A percentile compares a stretch with the other conserved stretches of the same genome.
Evolutionary conservation across 257 asterid genomes (phyloP).

Genomic region (Solanum infundibuliforme): DNA sequence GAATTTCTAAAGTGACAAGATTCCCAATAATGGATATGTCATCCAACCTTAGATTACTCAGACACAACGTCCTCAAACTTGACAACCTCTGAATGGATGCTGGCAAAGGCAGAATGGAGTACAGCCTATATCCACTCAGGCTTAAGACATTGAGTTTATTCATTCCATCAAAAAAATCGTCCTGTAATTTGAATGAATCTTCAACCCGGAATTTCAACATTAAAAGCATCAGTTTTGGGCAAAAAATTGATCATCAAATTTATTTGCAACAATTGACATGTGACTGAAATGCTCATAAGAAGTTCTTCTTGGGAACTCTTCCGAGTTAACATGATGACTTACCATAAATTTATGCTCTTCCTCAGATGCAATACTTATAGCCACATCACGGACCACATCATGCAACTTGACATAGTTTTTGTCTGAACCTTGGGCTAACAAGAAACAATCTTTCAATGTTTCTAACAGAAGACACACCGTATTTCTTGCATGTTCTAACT

Average conservation of each 20-base stretch:
- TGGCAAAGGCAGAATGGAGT: not conserved
- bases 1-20: not conserved
- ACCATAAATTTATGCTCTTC: not conserved
- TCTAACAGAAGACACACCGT: not conserved
- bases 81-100: not conserved
- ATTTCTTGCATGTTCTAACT: not conserved
- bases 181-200: not conserved
- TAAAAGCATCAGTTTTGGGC: not conserved
- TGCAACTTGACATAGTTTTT: not conserved
- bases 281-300: not conserved
- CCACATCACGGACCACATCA: constrained; percentile 7
- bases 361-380: not conserved
- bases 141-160: not conserved
- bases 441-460: not conserved
- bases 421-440: not conserved
- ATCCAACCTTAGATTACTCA: not conserved
- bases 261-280: not conserved
- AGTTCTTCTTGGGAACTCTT: not conserved
- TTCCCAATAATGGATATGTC: not conserved
- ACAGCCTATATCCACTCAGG: too few relatives aligned
- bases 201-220: not conserved
- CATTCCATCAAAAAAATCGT: not conserved
- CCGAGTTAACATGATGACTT: not conserved
- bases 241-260: not conserved
- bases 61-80: not conserved